Percentiles rank a stretch among this genome's conserved stretches.
Evolutionary conservation across 108 stramenopile species (phyloP).

Genomic region (Nitzschia sp.): DNA sequence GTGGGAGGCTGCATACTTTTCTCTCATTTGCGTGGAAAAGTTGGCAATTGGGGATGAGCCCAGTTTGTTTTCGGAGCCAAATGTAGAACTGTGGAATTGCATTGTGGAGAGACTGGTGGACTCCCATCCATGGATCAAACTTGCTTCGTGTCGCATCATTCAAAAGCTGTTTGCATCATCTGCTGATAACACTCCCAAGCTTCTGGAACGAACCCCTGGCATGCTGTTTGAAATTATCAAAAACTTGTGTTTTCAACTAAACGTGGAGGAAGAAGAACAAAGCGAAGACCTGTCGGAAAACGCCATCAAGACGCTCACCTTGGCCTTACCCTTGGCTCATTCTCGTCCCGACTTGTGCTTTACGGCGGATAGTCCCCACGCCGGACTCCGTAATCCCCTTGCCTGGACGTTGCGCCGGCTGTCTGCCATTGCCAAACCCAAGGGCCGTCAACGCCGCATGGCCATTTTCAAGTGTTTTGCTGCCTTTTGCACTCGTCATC

Average conservation of each 20-base stretch:
- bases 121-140: constrained; percentile 79
- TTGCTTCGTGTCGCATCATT: constrained; percentile 63
- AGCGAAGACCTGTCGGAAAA: constrained; percentile 53
- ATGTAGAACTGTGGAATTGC: constrained; percentile 49
- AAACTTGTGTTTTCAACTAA: constrained; percentile 70
- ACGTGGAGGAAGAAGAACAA: constrained; percentile 63
- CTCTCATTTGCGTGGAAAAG: constrained; percentile 71
- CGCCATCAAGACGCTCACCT: constrained; percentile 67
- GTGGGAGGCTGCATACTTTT: constrained; percentile 79
- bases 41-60: background rate
- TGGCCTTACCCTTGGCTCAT: constrained; percentile 63
- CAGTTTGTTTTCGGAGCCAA: constrained; percentile 8
- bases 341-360: constrained; percentile 65
- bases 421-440: constrained; percentile 79
- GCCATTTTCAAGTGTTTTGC: constrained; percentile 86
- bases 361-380: constrained; percentile 30
- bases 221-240: constrained; percentile 63
- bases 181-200: constrained; percentile 38
- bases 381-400: constrained; percentile 49
- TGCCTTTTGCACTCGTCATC: constrained; percentile 53
- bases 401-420: constrained; percentile 72
- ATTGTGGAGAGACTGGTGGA: constrained; percentile 59
- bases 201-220: constrained; percentile 49
- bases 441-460: constrained; percentile 67
- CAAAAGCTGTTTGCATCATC: constrained; percentile 41